Percentiles rank a stretch among this genome's conserved stretches.
Evolutionary conservation across 164 flowering plant genomes (phyloP).

Genomic region (Dillenia turbinata): DNA sequence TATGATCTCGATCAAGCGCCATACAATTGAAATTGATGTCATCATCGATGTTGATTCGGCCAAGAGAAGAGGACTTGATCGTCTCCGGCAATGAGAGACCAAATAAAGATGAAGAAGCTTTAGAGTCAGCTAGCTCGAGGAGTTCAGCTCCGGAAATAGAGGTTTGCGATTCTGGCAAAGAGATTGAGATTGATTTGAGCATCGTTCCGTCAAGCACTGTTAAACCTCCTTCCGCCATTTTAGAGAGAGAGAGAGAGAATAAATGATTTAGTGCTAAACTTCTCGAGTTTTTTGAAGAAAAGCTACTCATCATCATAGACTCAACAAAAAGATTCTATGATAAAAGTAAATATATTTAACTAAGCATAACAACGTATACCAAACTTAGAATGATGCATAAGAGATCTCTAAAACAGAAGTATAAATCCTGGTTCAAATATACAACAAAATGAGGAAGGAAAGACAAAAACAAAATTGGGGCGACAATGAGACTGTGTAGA

Average conservation of each 20-base stretch:
- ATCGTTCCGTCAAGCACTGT: slow-evolving; percentile 57
- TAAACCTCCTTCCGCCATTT: slow-evolving; percentile 52
- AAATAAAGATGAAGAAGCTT: slow-evolving; percentile 33
- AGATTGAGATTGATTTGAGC: slow-evolving; percentile 25
- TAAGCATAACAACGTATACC: no score
- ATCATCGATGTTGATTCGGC: slow-evolving; percentile 29
- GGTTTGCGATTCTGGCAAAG: slow-evolving; percentile 18
- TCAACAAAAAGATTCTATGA: no score
- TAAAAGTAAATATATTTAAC: no score
- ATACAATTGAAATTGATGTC: slow-evolving; percentile 19
- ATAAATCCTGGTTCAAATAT: no score
- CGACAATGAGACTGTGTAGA: no score
- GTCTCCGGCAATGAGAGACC: slow-evolving; percentile 52
- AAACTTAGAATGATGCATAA: no score
- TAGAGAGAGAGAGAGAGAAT: slow-evolving; percentile 16
- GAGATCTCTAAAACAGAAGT: no score
- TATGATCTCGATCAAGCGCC: slow-evolving; percentile 28
- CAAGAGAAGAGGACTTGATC: slow-evolving; percentile 42
- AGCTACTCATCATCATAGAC: no score
- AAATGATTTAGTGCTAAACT: no score
- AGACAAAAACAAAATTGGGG: no score
- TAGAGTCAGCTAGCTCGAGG: slow-evolving; percentile 46
- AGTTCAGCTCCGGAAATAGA: slow-evolving; percentile 39
- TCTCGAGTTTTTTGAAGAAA: no score
- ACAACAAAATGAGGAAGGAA: no score